Evolutionary conservation across 345 rosid genomes (phyloP), one percentile per base, ranked within the genome.

Genomic region (Carallia pectinifolia): DNA sequence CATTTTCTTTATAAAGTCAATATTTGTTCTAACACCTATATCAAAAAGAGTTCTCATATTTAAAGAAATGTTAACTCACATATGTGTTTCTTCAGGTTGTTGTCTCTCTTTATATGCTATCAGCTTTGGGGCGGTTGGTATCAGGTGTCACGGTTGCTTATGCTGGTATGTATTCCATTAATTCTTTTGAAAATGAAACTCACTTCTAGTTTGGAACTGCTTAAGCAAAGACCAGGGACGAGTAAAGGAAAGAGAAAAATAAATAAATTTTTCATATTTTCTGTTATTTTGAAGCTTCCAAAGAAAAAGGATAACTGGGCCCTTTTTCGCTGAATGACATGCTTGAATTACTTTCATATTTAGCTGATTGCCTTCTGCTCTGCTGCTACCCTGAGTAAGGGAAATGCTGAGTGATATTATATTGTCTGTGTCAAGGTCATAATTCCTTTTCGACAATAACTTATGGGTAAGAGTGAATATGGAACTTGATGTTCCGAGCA

Each of bases 81-180:
- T 7, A 9, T 53, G 58, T 64, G 34, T 71, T 38, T 31, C 65
- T 82, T 76, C 87, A 94, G 99, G 99, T 95, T 58, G 84, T 84
- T 10, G 50, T 81, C 71, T 89, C 87, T 79, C 96, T 95, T 69
- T 95, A 90, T 74, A 61, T 86, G 62, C 79, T 92, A 66, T 89
- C 97, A 17, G 90, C 79, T 33, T 61, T 92, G 39, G 99, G 98
- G 29, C 86, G 97, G 44, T 76, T 88, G 81, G 82, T 91, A 69
- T 87, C 97, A 9, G 96, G 98, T 47, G 90, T 86, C 19, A 94
- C 95, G 1, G 90, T 94, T 71, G 93, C 96, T 71, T 94, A 91
- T 85, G 96, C 90, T 58, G 98, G 98, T 91, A 84, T n/a, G 79
- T 74, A 38, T 67, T 47, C 80, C 69, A 37, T 71, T 19, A 6